Percentiles rank a stretch among this genome's conserved stretches.
These are phyloP conservation scores for Dioscorea dumetorum DNA, from an alignment of 106 monocot species.

Conservation along the genomic window DNA sequence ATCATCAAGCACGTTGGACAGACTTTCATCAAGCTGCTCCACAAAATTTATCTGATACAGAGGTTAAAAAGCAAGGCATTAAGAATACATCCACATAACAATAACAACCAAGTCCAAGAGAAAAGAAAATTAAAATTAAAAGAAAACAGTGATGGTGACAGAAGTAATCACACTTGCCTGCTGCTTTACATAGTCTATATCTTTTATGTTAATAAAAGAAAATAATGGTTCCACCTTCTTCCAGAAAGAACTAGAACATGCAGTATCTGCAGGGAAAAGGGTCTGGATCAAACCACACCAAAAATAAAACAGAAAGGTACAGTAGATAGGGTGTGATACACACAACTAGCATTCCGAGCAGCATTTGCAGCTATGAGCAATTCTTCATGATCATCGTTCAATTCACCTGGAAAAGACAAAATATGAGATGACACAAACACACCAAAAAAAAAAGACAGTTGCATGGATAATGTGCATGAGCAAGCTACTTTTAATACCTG, in stretches of 20 bases:
- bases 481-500: slow-evolving; percentile 27
- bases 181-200: slow-evolving; percentile 41
- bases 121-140: not conserved
- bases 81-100: not conserved
- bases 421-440: too few species aligned
- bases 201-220: slow-evolving; percentile 40
- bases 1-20: slow-evolving; percentile 23
- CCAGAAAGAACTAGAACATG: slow-evolving; percentile 63
- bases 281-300: too few species aligned
- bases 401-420: slow-evolving; percentile 37
- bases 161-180: slow-evolving; percentile 34
- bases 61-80: not conserved
- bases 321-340: not conserved
- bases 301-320: too few species aligned
- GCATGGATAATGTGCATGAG: too few species aligned
- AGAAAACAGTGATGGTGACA: not conserved
- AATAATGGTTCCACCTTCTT: slow-evolving; percentile 59
- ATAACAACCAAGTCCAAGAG: too few species aligned
- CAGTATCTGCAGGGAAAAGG: slow-evolving; percentile 27
- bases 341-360: slow-evolving; percentile 51
- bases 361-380: slow-evolving; percentile 54
- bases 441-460: too few species aligned
- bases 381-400: slow-evolving; percentile 79
- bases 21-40: slow-evolving; percentile 59
- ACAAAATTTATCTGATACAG: slow-evolving; percentile 54